Evolutionary conservation across 2,329 filamentous ascomycete genomes (phyloP).

Genomic region (Beauveria sp.): DNA sequence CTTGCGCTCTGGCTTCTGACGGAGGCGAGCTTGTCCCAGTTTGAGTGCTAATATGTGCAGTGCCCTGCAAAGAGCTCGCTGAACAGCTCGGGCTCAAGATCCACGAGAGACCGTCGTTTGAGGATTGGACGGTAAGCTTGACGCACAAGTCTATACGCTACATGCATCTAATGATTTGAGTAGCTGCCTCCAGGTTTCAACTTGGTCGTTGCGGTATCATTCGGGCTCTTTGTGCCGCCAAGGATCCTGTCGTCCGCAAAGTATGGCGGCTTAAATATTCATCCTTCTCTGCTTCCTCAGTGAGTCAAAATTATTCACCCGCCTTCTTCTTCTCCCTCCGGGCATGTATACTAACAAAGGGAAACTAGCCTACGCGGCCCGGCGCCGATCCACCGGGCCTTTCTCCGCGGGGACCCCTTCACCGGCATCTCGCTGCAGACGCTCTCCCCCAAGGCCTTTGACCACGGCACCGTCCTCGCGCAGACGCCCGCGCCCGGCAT

Average conservation of each 20-base stretch:
- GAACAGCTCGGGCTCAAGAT: conserved; percentile 55
- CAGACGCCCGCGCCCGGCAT: conserved; percentile 59
- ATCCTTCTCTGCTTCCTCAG: conserved; percentile 86
- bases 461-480: conserved; percentile 67
- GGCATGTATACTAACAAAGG: not conserved
- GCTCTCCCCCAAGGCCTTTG: conserved; percentile 67
- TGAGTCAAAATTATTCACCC: conserved; percentile 27
- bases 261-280: conserved; percentile 88
- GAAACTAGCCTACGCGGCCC: conserved; percentile 64
- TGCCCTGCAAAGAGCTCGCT: conserved; percentile 65
- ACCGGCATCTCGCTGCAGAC: conserved; percentile 86
- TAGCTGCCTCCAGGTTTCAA: conserved; percentile 58
- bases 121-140: conserved; percentile 61
- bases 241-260: conserved; percentile 61
- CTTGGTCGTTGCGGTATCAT: conserved; percentile 86
- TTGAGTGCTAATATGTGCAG: conserved; percentile 34
- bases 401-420: conserved; percentile 51
- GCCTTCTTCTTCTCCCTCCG: not conserved
- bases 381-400: conserved; percentile 78
- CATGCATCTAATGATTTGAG: not conserved
- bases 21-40: too few species aligned
- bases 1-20: too few species aligned
- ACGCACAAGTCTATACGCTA: not conserved
- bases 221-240: conserved; percentile 79
- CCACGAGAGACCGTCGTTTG: conserved; percentile 76